Evolutionary conservation across 179 eudicot genomes (phyloP).

Genomic region (Patellifolia procumbens): DNA sequence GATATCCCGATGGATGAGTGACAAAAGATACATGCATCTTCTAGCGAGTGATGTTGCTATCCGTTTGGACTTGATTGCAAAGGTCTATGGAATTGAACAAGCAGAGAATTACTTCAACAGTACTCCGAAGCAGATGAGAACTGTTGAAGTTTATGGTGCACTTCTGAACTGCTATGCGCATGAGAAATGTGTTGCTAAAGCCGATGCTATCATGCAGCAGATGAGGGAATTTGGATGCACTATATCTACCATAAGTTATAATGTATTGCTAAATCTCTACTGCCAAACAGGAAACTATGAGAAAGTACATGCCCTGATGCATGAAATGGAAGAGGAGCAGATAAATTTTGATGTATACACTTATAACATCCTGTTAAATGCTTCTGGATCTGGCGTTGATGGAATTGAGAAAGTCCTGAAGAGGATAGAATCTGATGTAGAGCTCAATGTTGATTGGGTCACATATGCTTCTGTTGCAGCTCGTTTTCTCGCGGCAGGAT

Average conservation of each 20-base stretch:
- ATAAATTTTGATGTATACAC: slow-evolving; percentile 19
- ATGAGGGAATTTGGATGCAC: slow-evolving; percentile 26
- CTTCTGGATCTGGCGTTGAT: slow-evolving; percentile 17
- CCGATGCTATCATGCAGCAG: slow-evolving; percentile 30
- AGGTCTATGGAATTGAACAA: slow-evolving; percentile 30
- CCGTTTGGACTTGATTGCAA: slow-evolving; percentile 31
- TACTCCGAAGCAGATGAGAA: slow-evolving; percentile 17
- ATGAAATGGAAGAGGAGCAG: slow-evolving; percentile 25
- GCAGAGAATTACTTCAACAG: slow-evolving; percentile 28
- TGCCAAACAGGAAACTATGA: slow-evolving; percentile 16
- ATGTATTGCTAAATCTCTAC: slow-evolving; percentile 27
- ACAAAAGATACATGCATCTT: slow-evolving; percentile 14
- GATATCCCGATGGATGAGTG: slow-evolving; percentile 40
- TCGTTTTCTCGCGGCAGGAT: slow-evolving; percentile 24
- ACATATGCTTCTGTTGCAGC: slow-evolving; percentile 25
- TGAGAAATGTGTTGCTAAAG: slow-evolving; percentile 28
- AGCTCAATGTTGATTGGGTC: slow-evolving; percentile 9
- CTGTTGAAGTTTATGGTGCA: slow-evolving; percentile 25
- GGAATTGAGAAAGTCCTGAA: slow-evolving; percentile 21
- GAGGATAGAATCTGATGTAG: slow-evolving; percentile 28
- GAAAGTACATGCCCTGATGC: slow-evolving; percentile 22
- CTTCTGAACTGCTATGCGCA: slow-evolving; percentile 32
- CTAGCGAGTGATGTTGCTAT: slow-evolving; percentile 28
- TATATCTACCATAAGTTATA: slow-evolving; percentile 11
- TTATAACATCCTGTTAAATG: slow-evolving; percentile 21